Base-by-base conservation (phyloP, 2,329 filamentous ascomycete species). In the Monilinia aucupariae region DNA sequence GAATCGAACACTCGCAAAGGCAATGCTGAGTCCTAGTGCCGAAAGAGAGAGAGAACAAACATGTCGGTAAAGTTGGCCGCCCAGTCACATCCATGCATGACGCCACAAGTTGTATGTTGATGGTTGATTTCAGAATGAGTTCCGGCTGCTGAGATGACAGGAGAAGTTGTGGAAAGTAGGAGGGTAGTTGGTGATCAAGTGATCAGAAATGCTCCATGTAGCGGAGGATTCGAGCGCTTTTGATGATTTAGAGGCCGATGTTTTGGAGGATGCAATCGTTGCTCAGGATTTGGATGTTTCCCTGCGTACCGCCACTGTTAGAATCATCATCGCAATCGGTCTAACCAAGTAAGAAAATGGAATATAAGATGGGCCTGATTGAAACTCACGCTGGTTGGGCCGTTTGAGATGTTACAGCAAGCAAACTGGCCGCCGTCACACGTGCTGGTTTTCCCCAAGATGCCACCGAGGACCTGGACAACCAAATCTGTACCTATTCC, bases 291-390 rank as follows among this genome's bases (percentile, higher is more conserved):
- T 17, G 10, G 8, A 41, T 60, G 25, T 25, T 20, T 17, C 22
- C 27, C 59, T 61, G 59, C 25, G 59, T 15, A 34, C 25, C 48
- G 5, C 15, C 27, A 34, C 8, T 54, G n/a, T 53, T 43, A 53
- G 32, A 52, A 54, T 52, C 13, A 15, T 54, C 59, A 45, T 54
- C 59, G 27, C 59, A 61, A 45, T 52, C 49, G 34, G 34, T 37
- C 59, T 53, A 27, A 13, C 47, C 59, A 61, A 53, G 59, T 61
- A 53, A 61, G 49, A 61, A 17, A 34, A 53, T 27, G 37, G 8
- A 32, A 54, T 4, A 1, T 12, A 43, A 27, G 20, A 30, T 25
- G 8, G n/a, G 15, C 15, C 37, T 39, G 17, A 34, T 9, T 3
- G 27, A 25, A 10, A 61, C 59, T 53, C 53, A 61, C 59, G 30